These are phyloP conservation scores for Citrullus colocynthis DNA, from an alignment of 306 rosid species.

Conservation along the genomic window DNA sequence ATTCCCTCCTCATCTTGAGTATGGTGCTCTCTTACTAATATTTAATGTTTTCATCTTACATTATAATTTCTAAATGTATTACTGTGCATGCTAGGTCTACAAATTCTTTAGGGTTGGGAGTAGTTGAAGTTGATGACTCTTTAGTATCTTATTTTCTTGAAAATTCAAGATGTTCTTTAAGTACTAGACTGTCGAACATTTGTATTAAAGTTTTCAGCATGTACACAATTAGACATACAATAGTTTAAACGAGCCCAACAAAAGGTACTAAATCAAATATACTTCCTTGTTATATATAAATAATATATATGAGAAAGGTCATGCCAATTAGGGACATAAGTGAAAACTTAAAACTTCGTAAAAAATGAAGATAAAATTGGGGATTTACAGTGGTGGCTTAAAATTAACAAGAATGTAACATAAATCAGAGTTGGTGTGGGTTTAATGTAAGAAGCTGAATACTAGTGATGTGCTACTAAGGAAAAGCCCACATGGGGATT, in stretches of 20 bases:
- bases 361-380: neutral
- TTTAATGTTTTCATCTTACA: neutral
- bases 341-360: too few species aligned
- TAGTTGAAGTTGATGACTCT: neutral
- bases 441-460: neutral
- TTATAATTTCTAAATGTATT: neutral
- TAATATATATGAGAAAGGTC: neutral
- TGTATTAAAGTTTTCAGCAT: neutral
- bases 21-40: constrained; percentile 17
- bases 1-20: constrained; percentile 88
- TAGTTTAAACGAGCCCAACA: neutral
- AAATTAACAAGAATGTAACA: neutral
- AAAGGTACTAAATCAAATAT: neutral
- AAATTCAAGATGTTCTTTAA: neutral
- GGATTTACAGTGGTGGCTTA: neutral
- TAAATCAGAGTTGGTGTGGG: neutral
- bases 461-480: neutral
- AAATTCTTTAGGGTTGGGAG: neutral
- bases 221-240: neutral
- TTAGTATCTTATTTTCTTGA: neutral
- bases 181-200: neutral
- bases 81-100: neutral
- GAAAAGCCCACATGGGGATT: neutral
- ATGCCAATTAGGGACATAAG: neutral
- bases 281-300: neutral